Evolutionary conservation across 371 early-diverging fungal species (phyloP), one percentile per base, ranked within the genome.

Genomic region (Apophysomyces trapeziformis): DNA sequence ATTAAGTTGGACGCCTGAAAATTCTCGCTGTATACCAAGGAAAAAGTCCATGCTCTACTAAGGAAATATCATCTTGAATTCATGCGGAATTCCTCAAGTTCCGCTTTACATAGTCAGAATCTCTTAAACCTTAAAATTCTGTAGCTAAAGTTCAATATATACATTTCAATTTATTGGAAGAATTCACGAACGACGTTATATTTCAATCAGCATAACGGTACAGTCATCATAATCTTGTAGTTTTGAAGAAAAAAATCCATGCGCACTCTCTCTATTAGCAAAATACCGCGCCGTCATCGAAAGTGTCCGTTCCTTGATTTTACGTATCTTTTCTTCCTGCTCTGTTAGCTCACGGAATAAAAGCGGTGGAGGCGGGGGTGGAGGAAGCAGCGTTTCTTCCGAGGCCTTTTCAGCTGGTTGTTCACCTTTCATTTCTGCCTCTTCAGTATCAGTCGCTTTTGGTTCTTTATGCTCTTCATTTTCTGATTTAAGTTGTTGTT

Each of bases 181-280:
- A 21, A 4, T 18, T 50, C 54, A n/a, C 54, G 54, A 26, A 45
- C 46, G 9, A 47, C n/a, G 32, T 61, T 72, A 82, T 44, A 82
- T 79, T 64, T 82, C 82, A 44, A 80, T 74, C 21, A 83, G 78
- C 47, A 83, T 62, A 58, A 83, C 76, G 16, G 84, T 83, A 66
- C 84, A 83, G 67, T 83, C 84, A 66, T 83, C 84, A 67, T 83
- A 83, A 66, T 80, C 84, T 57, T 83, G 84, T 60, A 83, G 64
- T 1, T 75, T 80, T 1, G 80, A 80, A 32, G 81, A 72, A 61
- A 83, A 83, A 50, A 83, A 77, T 9, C 79, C 78, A 61, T 79
- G 79, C 5, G 77, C 76, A 18, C 79, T 69, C 67, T 83, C 84
- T 68, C 84, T 68, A 60, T 83, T 78, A 18, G 80, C 77, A 67